Base-by-base conservation (phyloP, 2,329 filamentous ascomycete species). In the Bipolaris bicolor region DNA sequence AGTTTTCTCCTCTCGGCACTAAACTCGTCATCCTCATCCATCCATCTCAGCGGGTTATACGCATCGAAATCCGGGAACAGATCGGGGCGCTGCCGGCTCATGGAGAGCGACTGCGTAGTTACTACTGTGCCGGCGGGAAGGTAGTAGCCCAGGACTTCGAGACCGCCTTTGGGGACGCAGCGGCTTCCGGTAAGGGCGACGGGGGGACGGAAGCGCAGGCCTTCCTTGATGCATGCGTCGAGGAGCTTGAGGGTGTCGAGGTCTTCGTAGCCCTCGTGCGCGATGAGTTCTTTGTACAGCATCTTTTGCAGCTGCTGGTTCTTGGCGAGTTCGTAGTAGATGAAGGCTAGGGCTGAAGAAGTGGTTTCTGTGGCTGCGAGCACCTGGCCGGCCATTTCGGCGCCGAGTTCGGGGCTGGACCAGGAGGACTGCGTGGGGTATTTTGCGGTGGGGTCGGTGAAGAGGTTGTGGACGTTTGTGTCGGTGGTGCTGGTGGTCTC, bases 281-380 rank as follows among this genome's bases (percentile, higher is more conserved):
- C 58, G 3, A 37, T 37, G 5, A 63, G 20, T 41, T 66, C 64
- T 29, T 56, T 29, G 22, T 60, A 58, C 5, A 66, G 18, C 5
- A 58, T 54, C 36, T 61, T 43, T 40, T 65, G 62, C 13, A 66
- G 58, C 9, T 46, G 41, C 33, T 58, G 62, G 49, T 63, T 66
- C 52, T 59, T 61, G 4, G 64, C 55, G 3, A 66, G 15, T 26
- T 66, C 62, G 26, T 65, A 66, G 57, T 65, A 66, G 16, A 65
- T 66, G 29, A 65, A 66, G 0, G 64, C 58, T 7, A 66, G 60
- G 9, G 62, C 64, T 1, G 64, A 66, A 3, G 64, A 66, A 0
- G 64, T 66, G 1, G 64, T 66, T 34, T 66, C 64, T 0, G 64
- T 66, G 6, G 64, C 64, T 16, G 64, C 64, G 10, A 66, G 64